Evolutionary conservation across 306 rosid genomes (phyloP), one percentile per base, ranked within the genome.

Genomic region (Lathyrus oleraceus): DNA sequence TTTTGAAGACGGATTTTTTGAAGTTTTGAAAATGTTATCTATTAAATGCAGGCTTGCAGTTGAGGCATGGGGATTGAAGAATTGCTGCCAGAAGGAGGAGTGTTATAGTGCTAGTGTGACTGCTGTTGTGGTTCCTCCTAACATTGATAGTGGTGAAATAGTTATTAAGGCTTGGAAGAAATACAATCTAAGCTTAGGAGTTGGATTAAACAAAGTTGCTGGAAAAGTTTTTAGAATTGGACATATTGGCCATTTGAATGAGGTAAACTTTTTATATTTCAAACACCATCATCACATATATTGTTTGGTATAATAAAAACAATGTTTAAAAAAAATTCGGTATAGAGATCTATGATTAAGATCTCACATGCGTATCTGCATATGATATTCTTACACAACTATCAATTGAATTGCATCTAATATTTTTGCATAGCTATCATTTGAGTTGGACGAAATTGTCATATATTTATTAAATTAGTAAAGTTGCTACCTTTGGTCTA

Each of bases 51-150:
- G 97, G 89, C 97, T 91, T 65, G 99, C 99, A 43, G 95, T 94
- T 69, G 97, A 91, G 81, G 99, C 99, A 65, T 94, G 99, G 99
- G 99, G 97, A 28, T 89, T 94, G 86, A 91, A 94, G 88, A 94
- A 94, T 70, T 94, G 97, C 84, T 91, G 97, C 71, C 88, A 89
- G 64, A 94, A 81, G 75, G 91, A 90, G 74, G 98, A 93, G 79
- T 84, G 96, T 91, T 65, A 12, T 61, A 93, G 98, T 81, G 89
- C 87, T 78, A 90, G 97, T 11, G 97, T 93, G 66, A 93, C 97
- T 67, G 97, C 98, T 74, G 86, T 90, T 61, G 14, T 93, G 56
- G 91, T 93, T 79, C 98, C 99, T 61, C 86, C 97, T 14, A 67
- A 90, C 76, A 85, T 93, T 82, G 97, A 93, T 40, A 86, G 94